These are phyloP conservation scores for Aspergillus caelatus DNA, from an alignment of 2,329 filamentous ascomycete genomes.

Conservation along the genomic window DNA sequence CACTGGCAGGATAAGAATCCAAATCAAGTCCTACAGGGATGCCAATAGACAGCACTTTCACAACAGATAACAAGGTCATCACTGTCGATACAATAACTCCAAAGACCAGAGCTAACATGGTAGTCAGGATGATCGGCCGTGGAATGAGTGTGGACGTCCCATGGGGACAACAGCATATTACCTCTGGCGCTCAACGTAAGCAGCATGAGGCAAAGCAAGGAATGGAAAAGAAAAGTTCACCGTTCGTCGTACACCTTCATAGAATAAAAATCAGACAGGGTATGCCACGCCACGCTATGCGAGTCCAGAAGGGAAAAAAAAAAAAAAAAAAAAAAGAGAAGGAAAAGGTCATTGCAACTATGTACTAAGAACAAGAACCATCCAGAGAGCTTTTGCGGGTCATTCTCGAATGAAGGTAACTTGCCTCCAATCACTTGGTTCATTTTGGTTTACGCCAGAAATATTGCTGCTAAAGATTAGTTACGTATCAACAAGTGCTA, in stretches of 20 bases:
- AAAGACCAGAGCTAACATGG: conserved; percentile 2
- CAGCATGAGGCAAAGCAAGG: conserved; percentile 12
- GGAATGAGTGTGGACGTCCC: conserved; percentile 12
- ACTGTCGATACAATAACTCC: conserved; percentile 6
- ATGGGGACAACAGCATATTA: conserved; percentile 12
- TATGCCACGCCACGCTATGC: conserved; percentile 50
- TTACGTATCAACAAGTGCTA: background rate
- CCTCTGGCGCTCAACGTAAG: conserved; percentile 9
- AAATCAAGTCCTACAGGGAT: conserved; percentile 10
- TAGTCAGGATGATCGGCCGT: background rate
- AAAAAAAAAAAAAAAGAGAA: conserved; percentile 10
- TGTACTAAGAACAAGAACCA: conserved; percentile 35
- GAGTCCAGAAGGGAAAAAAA: conserved; percentile 25
- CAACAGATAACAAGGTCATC: conserved; percentile 7
- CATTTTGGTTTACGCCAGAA: conserved; percentile 69
- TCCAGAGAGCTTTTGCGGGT: conserved; percentile 12
- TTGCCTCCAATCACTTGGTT: conserved; percentile 15
- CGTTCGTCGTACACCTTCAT: conserved; percentile 28
- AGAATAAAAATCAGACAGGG: conserved; percentile 33
- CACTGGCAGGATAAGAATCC: conserved; percentile 6
- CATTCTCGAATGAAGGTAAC: conserved; percentile 4
- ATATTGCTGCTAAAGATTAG: conserved; percentile 61
- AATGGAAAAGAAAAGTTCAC: conserved; percentile 16
- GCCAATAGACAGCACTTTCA: conserved; percentile 7
- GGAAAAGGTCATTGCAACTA: conserved; percentile 34